Conservation (phyloP, 1,139 yeast genomes). For the Pichia sp. region DNA sequence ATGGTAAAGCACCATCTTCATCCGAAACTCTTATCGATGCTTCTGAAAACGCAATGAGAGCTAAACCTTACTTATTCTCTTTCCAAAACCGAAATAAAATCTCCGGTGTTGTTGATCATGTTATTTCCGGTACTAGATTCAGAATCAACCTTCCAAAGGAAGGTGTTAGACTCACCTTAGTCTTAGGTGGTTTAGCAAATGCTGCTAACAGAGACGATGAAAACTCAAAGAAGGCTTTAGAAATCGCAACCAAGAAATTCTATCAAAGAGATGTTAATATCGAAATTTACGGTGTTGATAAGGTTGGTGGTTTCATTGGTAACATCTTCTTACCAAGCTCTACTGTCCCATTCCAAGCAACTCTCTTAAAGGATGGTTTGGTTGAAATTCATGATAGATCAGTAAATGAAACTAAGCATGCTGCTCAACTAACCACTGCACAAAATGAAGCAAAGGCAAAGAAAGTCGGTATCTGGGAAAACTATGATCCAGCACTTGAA, state of each 20-base stretch:
- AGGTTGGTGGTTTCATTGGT: conserved; percentile 81
- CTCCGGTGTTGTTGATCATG: conserved; percentile 69
- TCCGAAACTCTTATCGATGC: conserved; percentile 74
- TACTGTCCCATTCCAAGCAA: conserved; percentile 57
- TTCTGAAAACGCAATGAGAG: conserved; percentile 68
- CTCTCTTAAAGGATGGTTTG: conserved; percentile 63
- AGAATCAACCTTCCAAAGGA: conserved; percentile 70
- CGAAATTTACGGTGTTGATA: conserved; percentile 69
- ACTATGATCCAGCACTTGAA: conserved; percentile 42
- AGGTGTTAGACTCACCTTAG: conserved; percentile 65
- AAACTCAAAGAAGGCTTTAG: conserved; percentile 51
- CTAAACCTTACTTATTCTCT: conserved; percentile 71
- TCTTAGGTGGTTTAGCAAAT: conserved; percentile 71
- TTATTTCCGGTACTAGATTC: conserved; percentile 66
- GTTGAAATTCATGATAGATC: conserved; percentile 68
- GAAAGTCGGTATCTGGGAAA: conserved; percentile 66
- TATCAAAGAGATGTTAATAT: conserved; percentile 75
- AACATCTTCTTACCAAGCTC: conserved; percentile 56
- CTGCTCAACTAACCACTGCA: conserved; percentile 54
- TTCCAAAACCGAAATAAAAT: conserved; percentile 66
- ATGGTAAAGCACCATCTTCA: conserved; percentile 54
- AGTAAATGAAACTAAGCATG: conserved; percentile 55
- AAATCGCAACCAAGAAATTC: conserved; percentile 51
- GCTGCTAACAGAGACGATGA: conserved; percentile 40
- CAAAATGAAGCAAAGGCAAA: conserved; percentile 58